phyloP scores from a whole-genome alignment of 2,329 filamentous ascomycete species.

The Colletotrichum liriopes region DNA sequence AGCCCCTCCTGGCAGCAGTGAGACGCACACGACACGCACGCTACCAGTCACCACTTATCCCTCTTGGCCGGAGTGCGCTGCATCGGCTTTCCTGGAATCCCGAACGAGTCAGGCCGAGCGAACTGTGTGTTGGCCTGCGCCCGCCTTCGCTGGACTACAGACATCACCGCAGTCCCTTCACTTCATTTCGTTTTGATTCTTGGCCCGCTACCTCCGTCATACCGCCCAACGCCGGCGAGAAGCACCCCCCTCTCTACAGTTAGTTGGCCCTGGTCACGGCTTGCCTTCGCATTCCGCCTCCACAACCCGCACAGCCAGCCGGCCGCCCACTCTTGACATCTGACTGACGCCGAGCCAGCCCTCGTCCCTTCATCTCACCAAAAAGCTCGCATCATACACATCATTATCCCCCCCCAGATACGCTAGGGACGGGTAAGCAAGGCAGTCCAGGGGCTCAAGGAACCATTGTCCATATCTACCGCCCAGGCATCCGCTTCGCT shows the following conservation, averaged over 20 bases:
- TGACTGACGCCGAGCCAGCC: background rate
- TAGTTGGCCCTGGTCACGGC: background rate
- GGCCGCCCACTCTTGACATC: slow-evolving; percentile 2
- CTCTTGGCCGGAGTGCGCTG: slow-evolving; percentile 21
- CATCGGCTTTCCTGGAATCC: slow-evolving; percentile 29
- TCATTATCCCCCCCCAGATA: slow-evolving; percentile 9
- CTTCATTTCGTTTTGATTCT: slow-evolving; percentile 21
- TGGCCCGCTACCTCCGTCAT: background rate
- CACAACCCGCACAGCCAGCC: slow-evolving; percentile 1
- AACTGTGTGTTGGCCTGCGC: slow-evolving; percentile 18
- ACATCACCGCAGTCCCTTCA: background rate
- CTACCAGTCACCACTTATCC: slow-evolving; percentile 6
- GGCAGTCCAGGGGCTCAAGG: slow-evolving; percentile 16
- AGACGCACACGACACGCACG: slow-evolving; percentile 14
- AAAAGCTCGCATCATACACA: background rate
- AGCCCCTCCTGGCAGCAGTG: background rate
- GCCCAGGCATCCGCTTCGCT: slow-evolving; percentile 24
- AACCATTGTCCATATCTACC: slow-evolving; percentile 18
- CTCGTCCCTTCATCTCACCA: slow-evolving; percentile 10
- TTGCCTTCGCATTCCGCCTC: background rate
- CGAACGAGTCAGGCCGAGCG: slow-evolving; percentile 32
- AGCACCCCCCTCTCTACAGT: background rate
- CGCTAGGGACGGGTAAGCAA: slow-evolving; percentile 5
- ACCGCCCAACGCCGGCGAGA: background rate
- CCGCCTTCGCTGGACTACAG: slow-evolving; percentile 17